phyloP scores from a whole-genome alignment of 306 rosid species.

The Pyrus betulifolia region DNA sequence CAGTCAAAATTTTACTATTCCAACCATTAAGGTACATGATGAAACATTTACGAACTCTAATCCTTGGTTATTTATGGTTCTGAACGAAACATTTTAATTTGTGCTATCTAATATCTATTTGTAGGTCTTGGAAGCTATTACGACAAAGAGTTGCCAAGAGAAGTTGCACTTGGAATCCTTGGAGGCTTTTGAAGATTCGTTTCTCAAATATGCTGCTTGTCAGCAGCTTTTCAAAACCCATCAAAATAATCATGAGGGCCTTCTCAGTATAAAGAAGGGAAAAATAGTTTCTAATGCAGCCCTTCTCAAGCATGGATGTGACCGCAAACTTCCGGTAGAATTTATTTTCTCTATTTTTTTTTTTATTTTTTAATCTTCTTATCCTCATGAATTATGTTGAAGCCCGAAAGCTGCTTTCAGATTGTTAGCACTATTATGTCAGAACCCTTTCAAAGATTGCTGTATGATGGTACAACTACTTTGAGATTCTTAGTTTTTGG shows the following conservation, averaged over 20 bases:
- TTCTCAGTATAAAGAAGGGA: constrained; percentile 49
- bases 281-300: constrained; percentile 65
- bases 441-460: no score
- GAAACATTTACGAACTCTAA: no score
- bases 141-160: constrained; percentile 64
- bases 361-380: background rate
- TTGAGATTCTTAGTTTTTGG: no score
- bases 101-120: background rate
- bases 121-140: constrained; percentile 82
- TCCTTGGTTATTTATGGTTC: background rate
- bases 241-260: constrained; percentile 60
- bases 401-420: no score
- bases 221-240: constrained; percentile 46
- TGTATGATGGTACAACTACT: no score
- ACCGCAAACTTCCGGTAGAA: no score
- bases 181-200: constrained; percentile 84
- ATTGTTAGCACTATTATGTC: background rate
- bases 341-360: no score
- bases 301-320: constrained; percentile 51
- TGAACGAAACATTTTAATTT: background rate
- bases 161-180: constrained; percentile 63
- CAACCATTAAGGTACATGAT: constrained; percentile 41
- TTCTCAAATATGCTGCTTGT: constrained; percentile 61
- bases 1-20: constrained; percentile 35
- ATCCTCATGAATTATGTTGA: background rate